Conservation (phyloP, 2,329 filamentous ascomycete genomes). For the Leptodontidium sp. region DNA sequence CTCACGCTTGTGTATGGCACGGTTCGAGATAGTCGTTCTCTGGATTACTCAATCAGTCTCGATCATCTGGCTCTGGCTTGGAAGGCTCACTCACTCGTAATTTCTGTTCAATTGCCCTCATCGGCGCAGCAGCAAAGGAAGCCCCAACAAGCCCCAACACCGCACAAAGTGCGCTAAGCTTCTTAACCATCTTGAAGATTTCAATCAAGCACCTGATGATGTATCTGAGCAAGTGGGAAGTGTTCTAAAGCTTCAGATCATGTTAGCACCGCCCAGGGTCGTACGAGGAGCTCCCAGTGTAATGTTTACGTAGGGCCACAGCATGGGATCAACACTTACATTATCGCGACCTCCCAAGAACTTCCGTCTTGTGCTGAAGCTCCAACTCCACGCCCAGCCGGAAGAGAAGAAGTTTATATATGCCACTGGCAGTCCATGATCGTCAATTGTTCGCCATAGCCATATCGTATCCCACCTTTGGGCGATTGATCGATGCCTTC, state of each 20-base stretch:
- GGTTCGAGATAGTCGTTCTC: conserved; percentile 38
- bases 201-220: not conserved
- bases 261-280: conserved; percentile 10
- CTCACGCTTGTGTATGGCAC: conserved; percentile 29
- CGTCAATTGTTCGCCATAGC: not conserved
- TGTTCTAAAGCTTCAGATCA: not conserved
- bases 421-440: conserved; percentile 7
- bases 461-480: conserved; percentile 7
- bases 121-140: conserved; percentile 28
- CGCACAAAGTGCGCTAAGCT: conserved; percentile 29
- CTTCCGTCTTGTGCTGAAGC: not conserved
- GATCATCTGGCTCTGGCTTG: not conserved
- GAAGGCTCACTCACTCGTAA: conserved; percentile 29
- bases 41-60: conserved; percentile 21
- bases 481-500: not conserved
- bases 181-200: conserved; percentile 36
- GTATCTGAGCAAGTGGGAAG: not conserved
- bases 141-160: conserved; percentile 33
- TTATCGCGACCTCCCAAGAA: conserved; percentile 4
- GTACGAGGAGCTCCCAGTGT: not conserved
- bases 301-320: not conserved
- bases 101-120: conserved; percentile 36
- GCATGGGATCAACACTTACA: conserved; percentile 12
- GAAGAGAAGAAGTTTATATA: not conserved
- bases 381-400: conserved; percentile 1